These are phyloP conservation scores for Euclidium syriacum DNA, from an alignment of 345 rosid genomes.

Conservation along the genomic window DNA sequence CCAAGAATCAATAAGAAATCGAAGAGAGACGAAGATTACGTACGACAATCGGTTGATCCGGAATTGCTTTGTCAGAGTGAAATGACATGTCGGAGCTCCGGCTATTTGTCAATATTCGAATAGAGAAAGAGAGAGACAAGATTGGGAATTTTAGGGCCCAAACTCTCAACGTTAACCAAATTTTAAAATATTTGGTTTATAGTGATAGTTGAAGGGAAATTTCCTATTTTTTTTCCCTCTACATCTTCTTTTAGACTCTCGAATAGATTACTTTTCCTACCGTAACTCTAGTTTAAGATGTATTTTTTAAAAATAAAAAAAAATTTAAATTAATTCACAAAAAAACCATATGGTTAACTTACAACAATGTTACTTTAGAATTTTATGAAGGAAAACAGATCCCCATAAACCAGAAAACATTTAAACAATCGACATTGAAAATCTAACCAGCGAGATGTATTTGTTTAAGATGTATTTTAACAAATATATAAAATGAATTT, in stretches of 20 bases:
- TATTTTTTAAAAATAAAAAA: too few relatives aligned
- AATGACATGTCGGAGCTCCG: conserved; percentile 46
- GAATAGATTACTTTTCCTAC: too few relatives aligned
- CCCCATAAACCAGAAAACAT: too few relatives aligned
- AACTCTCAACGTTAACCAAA: background rate
- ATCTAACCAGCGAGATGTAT: too few relatives aligned
- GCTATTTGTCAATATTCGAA: background rate
- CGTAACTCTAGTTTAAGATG: too few relatives aligned
- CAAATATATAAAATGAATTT: too few relatives aligned
- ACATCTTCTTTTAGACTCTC: background rate
- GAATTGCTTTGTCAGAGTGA: conserved; percentile 4
- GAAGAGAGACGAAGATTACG: conserved; percentile 18
- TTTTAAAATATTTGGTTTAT: background rate
- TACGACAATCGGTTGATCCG: conserved; percentile 23
- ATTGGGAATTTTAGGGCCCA: background rate
- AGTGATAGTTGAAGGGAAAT: background rate
- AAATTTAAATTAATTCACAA: too few relatives aligned
- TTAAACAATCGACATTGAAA: too few relatives aligned
- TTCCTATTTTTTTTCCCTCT: background rate
- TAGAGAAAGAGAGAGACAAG: background rate
- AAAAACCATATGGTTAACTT: too few relatives aligned
- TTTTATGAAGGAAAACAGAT: too few relatives aligned
- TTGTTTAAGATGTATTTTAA: too few relatives aligned
- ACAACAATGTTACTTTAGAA: too few relatives aligned
- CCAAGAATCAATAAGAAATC: background rate